phyloP scores from a whole-genome alignment of 2,329 filamentous ascomycete species.

The Cladophialophora chaetospira region DNA sequence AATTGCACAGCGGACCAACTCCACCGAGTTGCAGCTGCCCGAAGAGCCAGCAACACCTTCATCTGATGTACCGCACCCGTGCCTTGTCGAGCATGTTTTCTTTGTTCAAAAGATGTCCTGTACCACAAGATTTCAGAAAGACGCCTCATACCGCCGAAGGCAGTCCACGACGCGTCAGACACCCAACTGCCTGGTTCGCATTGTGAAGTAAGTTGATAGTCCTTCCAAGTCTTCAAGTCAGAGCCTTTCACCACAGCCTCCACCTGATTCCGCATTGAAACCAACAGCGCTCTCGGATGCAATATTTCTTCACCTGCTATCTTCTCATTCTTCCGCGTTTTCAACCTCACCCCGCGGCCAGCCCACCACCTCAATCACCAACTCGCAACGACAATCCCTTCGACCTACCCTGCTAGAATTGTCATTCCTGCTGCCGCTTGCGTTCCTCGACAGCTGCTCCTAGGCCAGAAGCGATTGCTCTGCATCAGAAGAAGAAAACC shows the following conservation, averaged over 20 bases:
- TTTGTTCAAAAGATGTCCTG: not conserved
- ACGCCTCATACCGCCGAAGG: not conserved
- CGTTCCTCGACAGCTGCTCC: not conserved
- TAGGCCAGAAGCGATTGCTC: not conserved
- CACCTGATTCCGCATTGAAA: not conserved
- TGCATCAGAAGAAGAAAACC: not conserved
- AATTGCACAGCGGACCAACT: slow-evolving; percentile 3
- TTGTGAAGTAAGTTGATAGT: not conserved
- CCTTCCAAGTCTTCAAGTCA: not conserved
- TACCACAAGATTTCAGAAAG: not conserved
- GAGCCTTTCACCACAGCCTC: not conserved
- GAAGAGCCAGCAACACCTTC: slow-evolving; percentile 1
- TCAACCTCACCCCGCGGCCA: slow-evolving; percentile 1
- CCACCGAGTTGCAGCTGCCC: slow-evolving; percentile 15
- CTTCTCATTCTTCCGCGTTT: not conserved
- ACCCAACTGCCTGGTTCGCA: not conserved
- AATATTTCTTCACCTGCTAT: not conserved
- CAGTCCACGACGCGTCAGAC: not conserved
- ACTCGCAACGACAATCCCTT: not conserved
- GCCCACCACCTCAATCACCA: not conserved
- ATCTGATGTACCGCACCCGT: not conserved
- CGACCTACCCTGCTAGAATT: not conserved
- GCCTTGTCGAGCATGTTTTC: not conserved
- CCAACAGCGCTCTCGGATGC: not conserved
- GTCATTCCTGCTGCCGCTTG: not conserved